Conservation (phyloP, 257 asterid species). For the Rehmannia glutinosa region DNA sequence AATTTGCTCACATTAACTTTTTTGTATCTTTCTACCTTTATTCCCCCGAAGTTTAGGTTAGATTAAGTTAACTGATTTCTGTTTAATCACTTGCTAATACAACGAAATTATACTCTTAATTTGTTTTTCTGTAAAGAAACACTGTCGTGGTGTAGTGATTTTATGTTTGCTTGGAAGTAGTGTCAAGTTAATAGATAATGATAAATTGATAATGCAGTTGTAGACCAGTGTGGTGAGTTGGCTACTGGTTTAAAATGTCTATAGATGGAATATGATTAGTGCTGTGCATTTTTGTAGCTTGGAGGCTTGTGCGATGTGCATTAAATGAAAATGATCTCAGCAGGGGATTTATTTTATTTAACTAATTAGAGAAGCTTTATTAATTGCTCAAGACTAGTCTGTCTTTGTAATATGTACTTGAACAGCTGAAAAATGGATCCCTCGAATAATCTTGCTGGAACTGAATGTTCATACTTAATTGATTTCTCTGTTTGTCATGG, state of each 20-base stretch:
- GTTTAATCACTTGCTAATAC: not conserved
- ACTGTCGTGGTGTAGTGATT: not conserved
- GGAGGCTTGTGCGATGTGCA: not conserved
- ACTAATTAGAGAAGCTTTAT: not conserved
- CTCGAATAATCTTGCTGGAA: not conserved
- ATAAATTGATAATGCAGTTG: not conserved
- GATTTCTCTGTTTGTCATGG: not conserved
- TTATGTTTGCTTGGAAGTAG: not conserved
- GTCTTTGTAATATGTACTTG: not conserved
- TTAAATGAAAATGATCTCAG: not conserved
- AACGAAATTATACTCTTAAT: not conserved
- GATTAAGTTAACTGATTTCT: not conserved
- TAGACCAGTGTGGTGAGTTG: not conserved
- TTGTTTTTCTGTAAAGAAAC: not conserved
- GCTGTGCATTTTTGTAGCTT: not conserved
- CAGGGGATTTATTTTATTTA: not conserved
- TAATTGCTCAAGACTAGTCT: not conserved
- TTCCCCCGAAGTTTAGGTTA: slow-evolving; percentile 15
- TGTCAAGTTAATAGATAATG: not conserved
- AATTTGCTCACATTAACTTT: not conserved
- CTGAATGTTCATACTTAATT: too few species aligned
- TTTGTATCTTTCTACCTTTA: not conserved
- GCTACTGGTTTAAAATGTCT: not conserved
- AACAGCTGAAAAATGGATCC: not conserved
- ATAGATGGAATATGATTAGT: not conserved